phyloP scores from a whole-genome alignment of 108 stramenopile genomes.

The Discostella pseudostelligera region DNA sequence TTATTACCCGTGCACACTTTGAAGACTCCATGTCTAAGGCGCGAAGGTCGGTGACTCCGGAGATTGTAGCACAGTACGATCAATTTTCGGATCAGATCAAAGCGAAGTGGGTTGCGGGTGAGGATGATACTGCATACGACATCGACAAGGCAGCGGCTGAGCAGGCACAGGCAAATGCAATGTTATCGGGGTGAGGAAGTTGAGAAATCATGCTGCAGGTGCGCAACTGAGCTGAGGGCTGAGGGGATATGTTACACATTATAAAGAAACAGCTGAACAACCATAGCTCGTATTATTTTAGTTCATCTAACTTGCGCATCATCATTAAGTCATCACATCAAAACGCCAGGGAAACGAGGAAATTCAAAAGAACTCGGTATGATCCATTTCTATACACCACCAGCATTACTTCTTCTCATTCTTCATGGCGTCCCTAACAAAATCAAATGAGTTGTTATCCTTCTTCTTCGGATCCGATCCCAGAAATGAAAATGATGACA shows the following conservation, averaged over 20 bases:
- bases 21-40: constrained; percentile 89
- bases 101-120: constrained; percentile 70
- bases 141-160: constrained; percentile 79
- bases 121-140: constrained; percentile 66
- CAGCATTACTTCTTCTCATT: constrained; percentile 45
- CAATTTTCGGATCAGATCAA: constrained; percentile 86
- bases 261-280: too few species aligned
- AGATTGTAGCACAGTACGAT: constrained; percentile 85
- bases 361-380: too few species aligned
- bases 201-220: not conserved
- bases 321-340: too few species aligned
- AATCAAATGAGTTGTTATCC: constrained; percentile 79
- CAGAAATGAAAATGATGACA: constrained; percentile 63
- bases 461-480: constrained; percentile 50
- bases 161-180: constrained; percentile 74
- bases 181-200: constrained; percentile 39
- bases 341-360: too few species aligned
- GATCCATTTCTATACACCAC: too few species aligned
- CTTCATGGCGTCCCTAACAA: constrained; percentile 86
- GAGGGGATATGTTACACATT: too few species aligned
- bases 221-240: too few species aligned
- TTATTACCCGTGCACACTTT: constrained; percentile 77
- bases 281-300: too few species aligned
- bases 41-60: constrained; percentile 81
- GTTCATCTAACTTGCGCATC: too few species aligned